A percentile compares a stretch with the other conserved stretches of the same genome.
These are phyloP conservation scores for Mallotus nudiflorus DNA, from an alignment of 345 rosid species.

Conservation along the genomic window DNA sequence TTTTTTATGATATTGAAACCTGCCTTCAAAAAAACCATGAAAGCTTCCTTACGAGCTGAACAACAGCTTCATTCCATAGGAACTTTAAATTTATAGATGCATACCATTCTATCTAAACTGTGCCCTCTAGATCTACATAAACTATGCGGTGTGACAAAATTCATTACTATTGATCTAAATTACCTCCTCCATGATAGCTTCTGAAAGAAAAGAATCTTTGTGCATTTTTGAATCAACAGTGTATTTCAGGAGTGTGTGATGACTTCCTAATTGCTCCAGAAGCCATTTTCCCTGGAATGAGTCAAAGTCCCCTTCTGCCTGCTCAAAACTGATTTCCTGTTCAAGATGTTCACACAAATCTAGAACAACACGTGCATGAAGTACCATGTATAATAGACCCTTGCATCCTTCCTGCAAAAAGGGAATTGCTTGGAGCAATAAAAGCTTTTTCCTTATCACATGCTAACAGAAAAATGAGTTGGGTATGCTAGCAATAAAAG, in stretches of 20 bases:
- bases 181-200: constrained; percentile 99
- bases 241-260: constrained; percentile 88
- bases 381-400: constrained; percentile 91
- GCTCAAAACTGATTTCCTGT: constrained; percentile 83
- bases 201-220: constrained; percentile 83
- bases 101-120: neutral
- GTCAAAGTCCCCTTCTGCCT: constrained; percentile 93
- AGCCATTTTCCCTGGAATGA: constrained; percentile 93
- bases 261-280: constrained; percentile 84
- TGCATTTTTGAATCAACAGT: constrained; percentile 89
- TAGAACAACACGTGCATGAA: constrained; percentile 92
- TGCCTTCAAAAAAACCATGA: neutral
- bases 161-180: neutral
- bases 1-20: neutral
- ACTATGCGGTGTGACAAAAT: neutral
- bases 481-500: neutral
- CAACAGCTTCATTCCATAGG: neutral
- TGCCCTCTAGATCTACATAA: neutral
- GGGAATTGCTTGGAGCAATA: neutral
- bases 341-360: constrained; percentile 79
- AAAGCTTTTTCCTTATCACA: neutral
- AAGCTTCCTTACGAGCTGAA: neutral
- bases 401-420: constrained; percentile 88
- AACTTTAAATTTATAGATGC: neutral
- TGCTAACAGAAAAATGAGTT: neutral